A percentile compares a stretch with the other conserved stretches of the same genome.
These are phyloP conservation scores for Oldenlandia corymbosa DNA, from an alignment of 257 asterid species.

Conservation along the genomic window DNA sequence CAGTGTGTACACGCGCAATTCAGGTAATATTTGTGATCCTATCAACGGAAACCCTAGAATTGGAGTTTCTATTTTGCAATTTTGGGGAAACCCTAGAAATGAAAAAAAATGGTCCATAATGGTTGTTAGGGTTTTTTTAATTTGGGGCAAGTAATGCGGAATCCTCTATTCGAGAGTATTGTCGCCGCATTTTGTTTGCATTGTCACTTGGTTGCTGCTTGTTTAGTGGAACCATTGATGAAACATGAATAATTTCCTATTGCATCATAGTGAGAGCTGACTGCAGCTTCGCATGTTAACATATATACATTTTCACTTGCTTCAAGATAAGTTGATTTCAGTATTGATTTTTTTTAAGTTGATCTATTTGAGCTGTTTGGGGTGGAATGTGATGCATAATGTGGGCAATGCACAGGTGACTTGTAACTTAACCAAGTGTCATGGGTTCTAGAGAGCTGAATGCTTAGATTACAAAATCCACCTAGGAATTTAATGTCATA, in stretches of 20 bases:
- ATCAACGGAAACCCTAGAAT: slow-evolving; percentile 27
- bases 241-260: slow-evolving; percentile 20
- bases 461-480: background rate
- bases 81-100: slow-evolving; percentile 33
- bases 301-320: slow-evolving; percentile 18
- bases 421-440: background rate
- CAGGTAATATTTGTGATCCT: slow-evolving; percentile 28
- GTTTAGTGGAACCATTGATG: slow-evolving; percentile 19
- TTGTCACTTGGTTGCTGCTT: slow-evolving; percentile 21
- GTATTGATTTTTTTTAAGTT: slow-evolving; percentile 16
- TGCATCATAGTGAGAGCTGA: slow-evolving; percentile 13
- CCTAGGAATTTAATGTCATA: background rate
- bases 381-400: slow-evolving; percentile 19
- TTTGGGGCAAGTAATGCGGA: slow-evolving; percentile 16
- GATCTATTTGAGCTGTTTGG: slow-evolving; percentile 18
- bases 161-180: slow-evolving; percentile 14
- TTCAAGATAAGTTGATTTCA: slow-evolving; percentile 17
- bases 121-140: slow-evolving; percentile 5
- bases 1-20: slow-evolving; percentile 11
- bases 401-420: slow-evolving; percentile 7
- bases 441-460: slow-evolving; percentile 3
- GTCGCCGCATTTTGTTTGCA: slow-evolving; percentile 43
- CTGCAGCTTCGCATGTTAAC: slow-evolving; percentile 20
- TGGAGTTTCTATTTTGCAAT: slow-evolving; percentile 13
- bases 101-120: background rate